These are phyloP conservation scores for Picea glauca DNA, from an alignment of 75 land plant species.

Conservation along the genomic window DNA sequence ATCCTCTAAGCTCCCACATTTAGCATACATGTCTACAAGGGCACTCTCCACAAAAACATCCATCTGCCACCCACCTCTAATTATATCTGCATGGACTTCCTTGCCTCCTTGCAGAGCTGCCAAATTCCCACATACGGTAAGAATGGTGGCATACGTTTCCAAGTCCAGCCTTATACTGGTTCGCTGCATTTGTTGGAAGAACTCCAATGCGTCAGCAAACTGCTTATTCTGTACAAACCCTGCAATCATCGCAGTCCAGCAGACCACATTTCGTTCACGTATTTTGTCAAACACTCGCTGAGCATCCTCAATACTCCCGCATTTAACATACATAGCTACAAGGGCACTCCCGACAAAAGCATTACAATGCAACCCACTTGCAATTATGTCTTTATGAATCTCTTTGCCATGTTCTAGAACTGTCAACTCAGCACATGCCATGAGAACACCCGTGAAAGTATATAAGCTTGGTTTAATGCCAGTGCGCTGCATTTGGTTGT, in stretches of 20 bases:
- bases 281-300: constrained; percentile 8
- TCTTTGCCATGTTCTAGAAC: not conserved
- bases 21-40: constrained; percentile 20
- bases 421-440: not conserved
- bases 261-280: not conserved
- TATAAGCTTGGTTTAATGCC: too few species aligned
- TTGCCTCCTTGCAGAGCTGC: constrained; percentile 2
- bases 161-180: not conserved
- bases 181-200: constrained; percentile 11
- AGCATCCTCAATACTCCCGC: not conserved
- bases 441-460: not conserved
- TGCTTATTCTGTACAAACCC: constrained; percentile 8
- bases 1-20: constrained; percentile 20
- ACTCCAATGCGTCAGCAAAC: constrained; percentile 3
- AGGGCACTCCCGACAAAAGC: constrained; percentile 9
- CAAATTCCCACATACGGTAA: not conserved
- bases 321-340: constrained; percentile 1
- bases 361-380: not conserved
- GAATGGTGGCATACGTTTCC: not conserved
- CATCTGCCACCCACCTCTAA: not conserved
- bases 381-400: not conserved
- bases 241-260: constrained; percentile 11
- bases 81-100: not conserved
- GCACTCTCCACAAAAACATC: constrained; percentile 12
- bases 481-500: too few species aligned